phyloP scores from a whole-genome alignment of 2,329 filamentous ascomycete genomes.

The Colletotrichum limetticola region DNA sequence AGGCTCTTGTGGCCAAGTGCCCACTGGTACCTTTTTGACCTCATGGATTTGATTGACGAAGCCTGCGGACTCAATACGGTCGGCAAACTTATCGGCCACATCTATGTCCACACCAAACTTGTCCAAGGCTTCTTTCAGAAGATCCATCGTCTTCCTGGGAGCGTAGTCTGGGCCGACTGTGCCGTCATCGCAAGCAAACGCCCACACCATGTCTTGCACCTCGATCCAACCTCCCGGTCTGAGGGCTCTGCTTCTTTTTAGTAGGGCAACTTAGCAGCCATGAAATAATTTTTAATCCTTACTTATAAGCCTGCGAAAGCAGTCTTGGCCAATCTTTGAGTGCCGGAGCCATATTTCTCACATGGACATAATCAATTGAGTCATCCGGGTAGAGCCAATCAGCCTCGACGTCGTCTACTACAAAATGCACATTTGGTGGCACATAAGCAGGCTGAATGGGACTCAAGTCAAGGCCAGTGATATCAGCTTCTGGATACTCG shows the following conservation, averaged over 20 bases:
- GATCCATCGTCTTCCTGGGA: no score
- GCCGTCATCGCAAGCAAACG: slow-evolving; percentile 53
- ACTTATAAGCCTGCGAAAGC: slow-evolving; percentile 54
- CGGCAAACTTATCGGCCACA: no score
- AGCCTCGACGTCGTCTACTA: slow-evolving; percentile 53
- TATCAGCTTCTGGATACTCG: slow-evolving; percentile 10
- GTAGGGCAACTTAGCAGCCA: not conserved
- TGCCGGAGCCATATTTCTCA: slow-evolving; percentile 48
- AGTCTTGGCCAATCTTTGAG: slow-evolving; percentile 50
- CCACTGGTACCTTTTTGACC: no score
- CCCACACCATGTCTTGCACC: slow-evolving; percentile 54
- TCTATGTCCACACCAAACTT: no score
- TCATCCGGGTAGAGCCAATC: slow-evolving; percentile 49
- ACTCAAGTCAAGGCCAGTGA: slow-evolving; percentile 25
- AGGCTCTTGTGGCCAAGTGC: no score
- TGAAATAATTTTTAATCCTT: not conserved
- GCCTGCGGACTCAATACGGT: no score
- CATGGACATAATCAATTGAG: slow-evolving; percentile 57
- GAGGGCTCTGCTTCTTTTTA: slow-evolving; percentile 38
- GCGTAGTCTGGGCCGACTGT: slow-evolving; percentile 35
- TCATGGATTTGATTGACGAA: no score
- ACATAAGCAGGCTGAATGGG: slow-evolving; percentile 41
- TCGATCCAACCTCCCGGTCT: slow-evolving; percentile 57
- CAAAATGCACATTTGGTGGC: slow-evolving; percentile 60
- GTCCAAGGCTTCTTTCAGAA: no score